Base-by-base conservation (phyloP, 495 filamentous ascomycete species). In the Aspergillus avenaceus region DNA sequence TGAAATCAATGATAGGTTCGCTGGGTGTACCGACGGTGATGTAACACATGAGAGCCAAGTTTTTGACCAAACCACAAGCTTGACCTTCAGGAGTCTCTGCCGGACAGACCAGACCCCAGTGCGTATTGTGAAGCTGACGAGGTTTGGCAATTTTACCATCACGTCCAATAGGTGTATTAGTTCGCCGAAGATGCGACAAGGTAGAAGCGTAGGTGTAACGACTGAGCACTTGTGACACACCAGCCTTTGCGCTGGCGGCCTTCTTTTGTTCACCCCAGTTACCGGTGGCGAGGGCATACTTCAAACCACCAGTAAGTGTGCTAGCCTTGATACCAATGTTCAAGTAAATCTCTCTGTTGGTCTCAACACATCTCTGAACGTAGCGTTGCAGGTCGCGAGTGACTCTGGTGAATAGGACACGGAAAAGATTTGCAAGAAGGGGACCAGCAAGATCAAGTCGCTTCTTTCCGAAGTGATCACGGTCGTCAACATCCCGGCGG, bases 221-320 rank as follows among this genome's bases (percentile, higher is more conserved):
- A 76, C 96, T 97, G 46, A 99, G 76, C 70, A 99, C 95, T 70
- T 99, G 93, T 8, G 92, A 97, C 24, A 99, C 93, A 72, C 93
- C 93, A 43, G 93, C 93, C 55, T 95, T 97, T 1, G 90, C 85
- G 55, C 82, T 86, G 55, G 86, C 87, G 16, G 93, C 92, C 76
- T 97, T 97, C 80, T 97, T 99, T 70, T 97, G 93, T 53, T 97
- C 93, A 52, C 95, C 95, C 93, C 93, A 99, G 69, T 99, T 99
- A 49, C 93, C 93, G 7, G 93, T 99, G n/a, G 93, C 91, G 36
- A 99, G 78, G 31, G 91, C 96, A 63, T 97, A 97, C 66, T 96
- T 95, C 58, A 99, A 73, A 37, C 89, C 95, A 63, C 91, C 92
- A 5, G 91, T 95, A 48, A 99, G 77, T 8, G 88, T 93, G 42